Base-by-base conservation (phyloP, 139 green algal species). In the Protoeuglena noctilucae region DNA sequence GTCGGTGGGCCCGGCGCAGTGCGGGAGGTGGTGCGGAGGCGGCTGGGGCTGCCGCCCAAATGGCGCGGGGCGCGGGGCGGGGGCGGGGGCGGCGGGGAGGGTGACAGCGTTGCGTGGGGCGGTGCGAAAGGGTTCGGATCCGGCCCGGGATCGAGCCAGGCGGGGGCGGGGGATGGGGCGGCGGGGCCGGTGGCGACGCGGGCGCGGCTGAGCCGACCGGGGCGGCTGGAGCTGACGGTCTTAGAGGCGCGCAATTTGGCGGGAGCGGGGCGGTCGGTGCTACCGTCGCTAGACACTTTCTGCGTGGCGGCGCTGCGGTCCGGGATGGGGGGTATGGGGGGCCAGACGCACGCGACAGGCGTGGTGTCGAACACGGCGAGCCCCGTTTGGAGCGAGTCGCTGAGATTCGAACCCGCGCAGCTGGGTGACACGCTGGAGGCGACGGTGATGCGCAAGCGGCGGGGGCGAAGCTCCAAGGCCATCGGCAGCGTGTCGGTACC, bases 181-280 rank as follows among this genome's bases (percentile, higher is more conserved):
- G 22, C 14, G 24, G 39, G 5, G 57, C 48, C 4, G 48, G 48
- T 18, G 47, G 50, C 30, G 48, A 56, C 21, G 19, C 31, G 17
- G 25, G 19, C 43, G 43, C 25, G 43, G 43, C 23, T 50, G 43
- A 50, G 25, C n/a, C 29, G 21, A 19, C n/a, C 21, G n/a, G 48
- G 48, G 22, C 48, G 25, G 23, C 50, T 71, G 41, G 64, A 71
- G 2, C 26, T 71, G 40, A 71, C 62, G 54, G 54, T 74, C 31
- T 51, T 74, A 25, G 66, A 74, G 60, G 66, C 52, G 1, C 41
- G 51, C 19, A 74, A 68, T 50, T 40, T 74, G 47, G 12, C 34
- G 34, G 9, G 9, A 12, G 12, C 34, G 34, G 12, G 34, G 9
- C 34, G 34, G 9, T 19, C 7, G 34, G 34, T 43, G 34, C 34